Evolutionary conservation across 441 rosid genomes (phyloP).

Genomic region (Euphorbia corollata): DNA sequence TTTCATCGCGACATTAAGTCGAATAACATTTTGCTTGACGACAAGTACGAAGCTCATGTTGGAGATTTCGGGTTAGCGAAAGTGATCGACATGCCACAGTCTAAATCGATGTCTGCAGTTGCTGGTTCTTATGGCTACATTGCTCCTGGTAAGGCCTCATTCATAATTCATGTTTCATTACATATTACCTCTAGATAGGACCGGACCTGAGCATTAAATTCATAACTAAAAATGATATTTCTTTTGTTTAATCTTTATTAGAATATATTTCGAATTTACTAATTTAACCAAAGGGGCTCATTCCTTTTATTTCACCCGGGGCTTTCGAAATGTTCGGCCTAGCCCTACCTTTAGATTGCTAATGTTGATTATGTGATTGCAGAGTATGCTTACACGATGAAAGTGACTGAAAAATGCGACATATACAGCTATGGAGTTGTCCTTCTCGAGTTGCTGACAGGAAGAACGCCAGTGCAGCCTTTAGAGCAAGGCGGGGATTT

Average conservation of each 20-base stretch:
- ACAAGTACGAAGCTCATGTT: constrained; percentile 64
- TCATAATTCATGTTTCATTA: not conserved
- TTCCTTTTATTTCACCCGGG: no score
- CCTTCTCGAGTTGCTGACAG: constrained; percentile 59
- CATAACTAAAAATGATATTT: no score
- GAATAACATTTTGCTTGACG: constrained; percentile 65
- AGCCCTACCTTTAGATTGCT: not conserved
- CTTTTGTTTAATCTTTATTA: no score
- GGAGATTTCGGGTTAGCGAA: constrained; percentile 82
- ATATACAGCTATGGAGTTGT: constrained; percentile 78
- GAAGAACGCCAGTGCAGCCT: constrained; percentile 76
- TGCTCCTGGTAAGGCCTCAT: constrained; percentile 62
- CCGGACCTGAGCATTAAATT: no score
- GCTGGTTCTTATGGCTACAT: constrained; percentile 94
- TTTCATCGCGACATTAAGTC: constrained; percentile 81
- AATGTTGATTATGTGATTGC: constrained; percentile 16
- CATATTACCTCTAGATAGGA: no score
- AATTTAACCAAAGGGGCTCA: no score
- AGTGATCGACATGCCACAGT: constrained; percentile 81
- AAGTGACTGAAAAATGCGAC: constrained; percentile 74
- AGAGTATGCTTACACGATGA: constrained; percentile 97
- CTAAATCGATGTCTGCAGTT: constrained; percentile 88
- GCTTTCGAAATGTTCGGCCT: no score
- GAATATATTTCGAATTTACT: no score
- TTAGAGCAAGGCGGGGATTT: constrained; percentile 87